phyloP scores from a whole-genome alignment of 768 basidiomycete genomes.

The Wakefieldia striispora region DNA sequence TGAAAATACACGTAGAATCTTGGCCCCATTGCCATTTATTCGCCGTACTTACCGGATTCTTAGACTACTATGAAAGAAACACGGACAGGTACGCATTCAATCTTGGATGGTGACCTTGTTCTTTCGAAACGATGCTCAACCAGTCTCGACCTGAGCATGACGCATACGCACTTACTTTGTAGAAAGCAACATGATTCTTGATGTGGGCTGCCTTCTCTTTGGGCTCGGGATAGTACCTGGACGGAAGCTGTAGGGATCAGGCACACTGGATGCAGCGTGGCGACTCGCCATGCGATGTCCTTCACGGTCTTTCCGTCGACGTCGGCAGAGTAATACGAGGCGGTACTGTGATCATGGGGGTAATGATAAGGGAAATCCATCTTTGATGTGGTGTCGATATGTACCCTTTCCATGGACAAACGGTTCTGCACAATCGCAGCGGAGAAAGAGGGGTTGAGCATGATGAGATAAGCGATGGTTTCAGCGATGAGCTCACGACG shows the following conservation, averaged over 20 bases:
- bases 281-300: conserved; percentile 65
- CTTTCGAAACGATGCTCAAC: conserved; percentile 7
- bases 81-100: background rate
- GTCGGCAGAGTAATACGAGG: conserved; percentile 61
- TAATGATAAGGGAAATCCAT: background rate
- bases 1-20: background rate
- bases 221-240: conserved; percentile 68
- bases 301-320: conserved; percentile 47
- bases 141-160: background rate
- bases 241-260: background rate
- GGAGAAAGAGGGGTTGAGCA: background rate
- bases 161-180: conserved; percentile 52
- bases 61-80: too few relatives aligned
- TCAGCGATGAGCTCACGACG: conserved; percentile 39
- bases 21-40: too few relatives aligned
- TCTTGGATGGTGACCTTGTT: conserved; percentile 21
- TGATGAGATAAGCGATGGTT: conserved; percentile 4
- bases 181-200: conserved; percentile 70
- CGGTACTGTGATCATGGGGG: conserved; percentile 40
- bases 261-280: background rate
- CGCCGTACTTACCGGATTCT: too few relatives aligned
- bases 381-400: background rate
- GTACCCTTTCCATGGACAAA: conserved; percentile 75
- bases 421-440: conserved; percentile 35
- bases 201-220: conserved; percentile 58